These are phyloP conservation scores for Daldinia concentrica DNA, from an alignment of 495 filamentous ascomycete genomes.

Conservation along the genomic window DNA sequence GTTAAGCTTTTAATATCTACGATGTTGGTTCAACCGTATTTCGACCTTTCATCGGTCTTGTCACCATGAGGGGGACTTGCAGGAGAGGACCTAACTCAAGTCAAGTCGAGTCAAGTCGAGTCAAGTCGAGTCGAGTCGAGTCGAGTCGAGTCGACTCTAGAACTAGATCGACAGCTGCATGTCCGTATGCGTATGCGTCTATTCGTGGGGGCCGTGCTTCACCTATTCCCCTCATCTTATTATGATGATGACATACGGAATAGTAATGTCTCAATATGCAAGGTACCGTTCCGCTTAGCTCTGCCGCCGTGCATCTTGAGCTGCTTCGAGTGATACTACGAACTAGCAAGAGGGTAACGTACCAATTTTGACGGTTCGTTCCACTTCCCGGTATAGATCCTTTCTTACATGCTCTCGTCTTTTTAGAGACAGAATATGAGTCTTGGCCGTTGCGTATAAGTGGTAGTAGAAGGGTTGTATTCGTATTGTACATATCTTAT, in stretches of 20 bases:
- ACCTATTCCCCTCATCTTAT: not conserved
- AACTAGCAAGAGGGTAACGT: constrained; percentile 1
- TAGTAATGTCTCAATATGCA: constrained; percentile 33
- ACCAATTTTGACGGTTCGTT: not conserved
- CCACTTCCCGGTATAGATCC: not conserved
- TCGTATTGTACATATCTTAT: not conserved
- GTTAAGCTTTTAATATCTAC: not conserved
- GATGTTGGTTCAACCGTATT: constrained; percentile 11
- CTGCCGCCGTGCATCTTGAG: constrained; percentile 11
- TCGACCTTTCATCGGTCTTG: not conserved
- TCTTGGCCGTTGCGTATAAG: not conserved
- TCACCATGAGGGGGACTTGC: too few species aligned
- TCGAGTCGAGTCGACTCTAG: too few species aligned
- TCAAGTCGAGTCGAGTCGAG: too few species aligned
- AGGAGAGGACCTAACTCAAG: too few species aligned
- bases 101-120: too few species aligned
- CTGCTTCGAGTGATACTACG: constrained; percentile 12
- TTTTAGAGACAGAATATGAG: not conserved
- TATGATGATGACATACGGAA: constrained; percentile 9
- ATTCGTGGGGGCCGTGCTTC: constrained; percentile 31
- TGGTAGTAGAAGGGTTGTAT: not conserved
- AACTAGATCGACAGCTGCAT: constrained; percentile 8
- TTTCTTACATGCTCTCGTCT: not conserved
- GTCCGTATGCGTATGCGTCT: constrained; percentile 2
- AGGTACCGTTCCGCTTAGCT: constrained; percentile 39